Conservation (phyloP, 257 asterid species). For the Eustoma russellianum region DNA sequence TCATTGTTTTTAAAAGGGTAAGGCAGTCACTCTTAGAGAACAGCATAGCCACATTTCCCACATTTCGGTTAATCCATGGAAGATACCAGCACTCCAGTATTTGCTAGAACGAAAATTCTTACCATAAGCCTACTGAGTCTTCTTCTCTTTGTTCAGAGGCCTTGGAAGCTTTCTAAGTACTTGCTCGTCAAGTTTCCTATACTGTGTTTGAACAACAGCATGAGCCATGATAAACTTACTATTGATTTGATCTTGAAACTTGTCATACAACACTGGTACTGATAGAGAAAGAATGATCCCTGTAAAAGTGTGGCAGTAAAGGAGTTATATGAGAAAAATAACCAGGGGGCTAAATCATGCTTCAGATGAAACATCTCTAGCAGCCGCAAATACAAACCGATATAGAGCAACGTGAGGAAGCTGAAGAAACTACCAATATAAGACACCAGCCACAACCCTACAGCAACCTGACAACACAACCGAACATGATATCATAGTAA, state of each 20-base stretch:
- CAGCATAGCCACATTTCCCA: too few species aligned
- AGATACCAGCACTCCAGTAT: too few species aligned
- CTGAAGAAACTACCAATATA: constrained; percentile 69
- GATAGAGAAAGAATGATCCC: constrained; percentile 69
- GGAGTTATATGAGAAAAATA: background rate
- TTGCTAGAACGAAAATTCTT: constrained; percentile 1
- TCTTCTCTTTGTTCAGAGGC: constrained; percentile 55
- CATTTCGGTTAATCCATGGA: too few species aligned
- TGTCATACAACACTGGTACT: constrained; percentile 62
- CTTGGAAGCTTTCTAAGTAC: constrained; percentile 44
- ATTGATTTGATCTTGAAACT: constrained; percentile 69
- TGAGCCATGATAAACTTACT: constrained; percentile 47
- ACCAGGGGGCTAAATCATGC: background rate
- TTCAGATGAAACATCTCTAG: background rate
- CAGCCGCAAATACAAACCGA: constrained; percentile 38
- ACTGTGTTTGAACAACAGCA: constrained; percentile 38
- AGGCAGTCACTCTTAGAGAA: too few species aligned
- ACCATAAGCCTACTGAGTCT: constrained; percentile 45
- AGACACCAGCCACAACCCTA: constrained; percentile 52
- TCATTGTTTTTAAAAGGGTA: too few species aligned
- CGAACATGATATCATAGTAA: constrained; percentile 2
- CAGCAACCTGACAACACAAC: constrained; percentile 50
- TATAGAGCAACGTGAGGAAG: constrained; percentile 62
- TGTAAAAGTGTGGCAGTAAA: constrained; percentile 20
- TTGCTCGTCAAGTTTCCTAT: constrained; percentile 36